Evolutionary conservation across 768 basidiomycete genomes (phyloP).

Genomic region (Kondoa subrosea): DNA sequence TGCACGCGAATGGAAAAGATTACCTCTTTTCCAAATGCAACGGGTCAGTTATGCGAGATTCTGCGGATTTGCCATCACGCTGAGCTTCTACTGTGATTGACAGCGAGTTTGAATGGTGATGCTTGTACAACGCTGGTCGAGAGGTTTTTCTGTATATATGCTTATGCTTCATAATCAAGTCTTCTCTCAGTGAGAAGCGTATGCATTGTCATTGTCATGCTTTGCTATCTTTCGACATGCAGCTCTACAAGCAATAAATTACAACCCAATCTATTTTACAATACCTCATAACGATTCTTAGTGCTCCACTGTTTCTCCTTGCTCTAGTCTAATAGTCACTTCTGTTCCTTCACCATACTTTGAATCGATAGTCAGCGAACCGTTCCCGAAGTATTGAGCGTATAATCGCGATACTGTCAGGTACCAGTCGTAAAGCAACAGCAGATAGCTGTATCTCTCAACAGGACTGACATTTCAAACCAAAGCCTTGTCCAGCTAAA

Average conservation of each 20-base stretch:
- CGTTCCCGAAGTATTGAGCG: not conserved
- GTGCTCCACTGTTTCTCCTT: not conserved
- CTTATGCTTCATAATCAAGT: no score
- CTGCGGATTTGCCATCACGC: not conserved
- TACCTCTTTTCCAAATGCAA: slow-evolving; percentile 94
- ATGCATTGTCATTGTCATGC: no score
- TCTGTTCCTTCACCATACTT: not conserved
- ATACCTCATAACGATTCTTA: no score
- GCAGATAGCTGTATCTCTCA: no score
- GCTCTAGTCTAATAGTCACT: not conserved
- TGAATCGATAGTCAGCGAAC: not conserved
- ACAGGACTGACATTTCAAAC: no score
- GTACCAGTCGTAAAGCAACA: no score
- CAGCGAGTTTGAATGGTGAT: slow-evolving; percentile 30
- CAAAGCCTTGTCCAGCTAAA: not conserved
- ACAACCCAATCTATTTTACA: no score
- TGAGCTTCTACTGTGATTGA: not conserved
- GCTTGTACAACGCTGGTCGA: not conserved
- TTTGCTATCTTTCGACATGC: no score
- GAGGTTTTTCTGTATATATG: not conserved
- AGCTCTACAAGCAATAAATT: no score
- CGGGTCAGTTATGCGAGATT: no score
- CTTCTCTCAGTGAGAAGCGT: no score
- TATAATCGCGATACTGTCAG: not conserved
- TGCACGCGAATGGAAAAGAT: slow-evolving; percentile 89